Base-by-base conservation (phyloP, 495 filamentous ascomycete genomes). In the Neurospora tetraspora region DNA sequence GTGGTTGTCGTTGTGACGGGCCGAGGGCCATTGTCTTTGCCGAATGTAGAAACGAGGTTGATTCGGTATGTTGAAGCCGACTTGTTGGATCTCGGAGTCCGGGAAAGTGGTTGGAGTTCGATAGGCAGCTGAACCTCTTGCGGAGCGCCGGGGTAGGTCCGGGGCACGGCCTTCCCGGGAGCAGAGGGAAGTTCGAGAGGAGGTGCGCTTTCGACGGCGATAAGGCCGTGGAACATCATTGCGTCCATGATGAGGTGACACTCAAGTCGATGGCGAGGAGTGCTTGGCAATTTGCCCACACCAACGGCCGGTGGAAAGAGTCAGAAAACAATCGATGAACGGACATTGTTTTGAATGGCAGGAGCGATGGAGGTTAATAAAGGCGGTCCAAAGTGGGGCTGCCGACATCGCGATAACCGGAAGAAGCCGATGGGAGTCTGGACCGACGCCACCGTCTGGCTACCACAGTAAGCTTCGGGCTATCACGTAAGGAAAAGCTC, bases 1-100 rank as follows among this genome's bases (percentile, higher is more conserved):
- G 16, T 10, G 39, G 2, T 43, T 18, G 40, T 43, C 40, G 40
- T 43, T 34, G 37, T 38, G 69, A 4, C 38, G 69, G 38, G 40
- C 4, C 81, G 79, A n/a, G 69, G 73, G 12, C 85, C n/a, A n/a
- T n/a, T n/a, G n/a, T n/a, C 84, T 16, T 84, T 85, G 76, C 74
- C 61, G 73, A 78, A 70, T 71, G 75, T 8, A 74, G 70, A 38
- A 71, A 74, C 61, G 74, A 71, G 31, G 47, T 53, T 23, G 70
- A 70, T 39, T 71, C 73, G 27, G 75, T 76, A 59, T 71, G 76
- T 10, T 71, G 79, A 73, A 77, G 80, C 39, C 73, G 76, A 39
- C 74, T 76, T 47, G 27, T 71, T 43, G 47, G 31, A 31, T 37
- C 10, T 71, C 0, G 69, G 14, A 2, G 45, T 34, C 47, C 74